Base-by-base conservation (phyloP, 2,329 filamentous ascomycete genomes). In the Chrysoporthe austroafricana region DNA sequence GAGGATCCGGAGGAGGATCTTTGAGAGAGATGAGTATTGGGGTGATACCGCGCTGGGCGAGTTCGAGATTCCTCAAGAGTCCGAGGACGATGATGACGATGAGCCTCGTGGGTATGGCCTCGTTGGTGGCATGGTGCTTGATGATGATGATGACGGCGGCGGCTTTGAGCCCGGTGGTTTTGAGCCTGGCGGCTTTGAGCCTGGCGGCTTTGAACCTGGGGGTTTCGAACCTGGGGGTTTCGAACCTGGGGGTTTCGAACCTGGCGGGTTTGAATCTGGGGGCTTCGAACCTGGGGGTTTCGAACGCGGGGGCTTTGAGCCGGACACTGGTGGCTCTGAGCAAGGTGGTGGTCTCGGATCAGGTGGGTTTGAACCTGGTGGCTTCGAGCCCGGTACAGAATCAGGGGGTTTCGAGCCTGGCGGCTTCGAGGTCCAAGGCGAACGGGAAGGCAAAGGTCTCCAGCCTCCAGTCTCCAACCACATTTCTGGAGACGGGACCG, bases 1-100 rank as follows among this genome's bases (percentile, higher is more conserved):
- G 74, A 84, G 92, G 50, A 92, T 97, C 54, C 84, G 89, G 42
- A 88, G 94, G 76, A 84, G 91, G 68, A 88, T 97, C 46, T 91
- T 69, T 42, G 75, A 77, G 34, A 75, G 74, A 26, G 75, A 76
- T 54, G 52, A 69, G 46, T 68, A 68, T 63, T 63, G 66, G 67
- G 59, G 44, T 16, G 32, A 56, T 63, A 32, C 66, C 26, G 63
- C 32, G 34, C 3, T 65, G 54, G 44, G 63, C 11, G 54, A 65
- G 8, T 54, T 70, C 52, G 68, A 68, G 39, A 32, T 65, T 5
- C n/a, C 62, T 6, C 18, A 62, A 6, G 82, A 71, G 48, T 68
- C 73, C 36, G 70, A 74, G 36, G 74, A 34, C 4, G 50, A 39
- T 13, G 58, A 71, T 52, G 69, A 73, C 6, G 57, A 42, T 16